These are phyloP conservation scores for Plicaturopsis crispa DNA, from an alignment of 768 basidiomycete species.

Conservation along the genomic window DNA sequence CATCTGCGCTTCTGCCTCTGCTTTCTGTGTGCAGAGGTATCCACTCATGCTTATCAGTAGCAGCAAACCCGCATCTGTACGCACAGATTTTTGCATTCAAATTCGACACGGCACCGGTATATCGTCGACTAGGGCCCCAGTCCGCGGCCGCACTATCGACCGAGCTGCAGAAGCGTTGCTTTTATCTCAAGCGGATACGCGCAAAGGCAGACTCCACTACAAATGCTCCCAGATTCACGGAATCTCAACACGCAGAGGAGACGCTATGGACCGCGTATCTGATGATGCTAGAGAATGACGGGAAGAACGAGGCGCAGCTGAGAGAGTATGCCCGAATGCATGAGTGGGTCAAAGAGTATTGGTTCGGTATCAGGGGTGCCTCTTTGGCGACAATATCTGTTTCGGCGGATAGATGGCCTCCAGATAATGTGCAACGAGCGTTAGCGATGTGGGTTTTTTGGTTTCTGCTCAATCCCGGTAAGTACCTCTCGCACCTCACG, in stretches of 20 bases:
- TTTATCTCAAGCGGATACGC: slow-evolving; percentile 49
- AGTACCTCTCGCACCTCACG: slow-evolving; percentile 14
- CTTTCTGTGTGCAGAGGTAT: slow-evolving; percentile 41
- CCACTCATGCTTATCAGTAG: slow-evolving; percentile 40
- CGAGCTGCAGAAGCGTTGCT: slow-evolving; percentile 61
- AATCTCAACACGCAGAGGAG: slow-evolving; percentile 26
- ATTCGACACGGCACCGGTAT: slow-evolving; percentile 52
- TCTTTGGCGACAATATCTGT: slow-evolving; percentile 39
- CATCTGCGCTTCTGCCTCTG: slow-evolving; percentile 48
- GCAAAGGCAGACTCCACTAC: slow-evolving; percentile 29
- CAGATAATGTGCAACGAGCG: slow-evolving; percentile 40
- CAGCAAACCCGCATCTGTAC: slow-evolving; percentile 61
- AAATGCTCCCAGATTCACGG: slow-evolving; percentile 15
- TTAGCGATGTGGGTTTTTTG: slow-evolving; percentile 78
- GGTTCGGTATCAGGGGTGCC: slow-evolving; percentile 54
- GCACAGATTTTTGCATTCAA: slow-evolving; percentile 59
- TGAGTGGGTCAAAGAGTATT: slow-evolving; percentile 57
- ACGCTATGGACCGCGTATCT: slow-evolving; percentile 63
- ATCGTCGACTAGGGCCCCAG: slow-evolving; percentile 40
- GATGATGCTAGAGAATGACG: slow-evolving; percentile 79
- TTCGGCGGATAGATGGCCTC: slow-evolving; percentile 46
- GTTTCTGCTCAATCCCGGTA: slow-evolving; percentile 60
- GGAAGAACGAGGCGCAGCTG: slow-evolving; percentile 64
- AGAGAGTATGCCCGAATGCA: slow-evolving; percentile 58
- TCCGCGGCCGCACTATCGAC: slow-evolving; percentile 40